Conservation (phyloP, 768 basidiomycete species). For the Antrodiella citrinella region DNA sequence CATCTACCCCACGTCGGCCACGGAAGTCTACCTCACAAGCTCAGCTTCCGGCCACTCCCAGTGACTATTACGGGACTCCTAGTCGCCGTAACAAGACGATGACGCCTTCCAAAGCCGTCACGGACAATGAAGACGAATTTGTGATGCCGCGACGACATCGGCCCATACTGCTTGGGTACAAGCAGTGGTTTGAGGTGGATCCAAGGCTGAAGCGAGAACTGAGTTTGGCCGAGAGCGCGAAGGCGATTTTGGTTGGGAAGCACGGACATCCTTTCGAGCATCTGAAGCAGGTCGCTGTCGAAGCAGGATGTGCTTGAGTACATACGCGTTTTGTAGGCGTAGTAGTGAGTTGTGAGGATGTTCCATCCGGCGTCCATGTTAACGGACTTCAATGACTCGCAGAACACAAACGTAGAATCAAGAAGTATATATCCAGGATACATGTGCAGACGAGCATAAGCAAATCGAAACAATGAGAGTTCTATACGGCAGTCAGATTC, state of each 20-base stretch:
- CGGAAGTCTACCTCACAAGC: constrained; percentile 1
- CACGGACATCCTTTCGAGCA: background rate
- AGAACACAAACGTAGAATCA: too few relatives aligned
- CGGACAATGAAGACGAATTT: constrained; percentile 11
- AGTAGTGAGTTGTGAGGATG: too few relatives aligned
- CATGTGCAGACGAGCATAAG: too few relatives aligned
- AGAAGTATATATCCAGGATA: too few relatives aligned
- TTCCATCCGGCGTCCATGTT: too few relatives aligned
- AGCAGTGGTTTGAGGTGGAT: constrained; percentile 20
- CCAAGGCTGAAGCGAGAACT: constrained; percentile 13
- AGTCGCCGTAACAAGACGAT: background rate
- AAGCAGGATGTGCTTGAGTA: too few relatives aligned
- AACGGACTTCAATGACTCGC: too few relatives aligned
- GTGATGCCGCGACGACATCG: constrained; percentile 12
- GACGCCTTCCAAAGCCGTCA: background rate
- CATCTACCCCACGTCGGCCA: constrained; percentile 8
- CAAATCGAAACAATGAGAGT: too few relatives aligned
- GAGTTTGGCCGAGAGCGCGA: constrained; percentile 10
- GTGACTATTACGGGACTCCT: constrained; percentile 2
- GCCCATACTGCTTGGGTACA: constrained; percentile 17
- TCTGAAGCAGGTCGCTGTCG: background rate
- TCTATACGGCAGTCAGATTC: too few relatives aligned
- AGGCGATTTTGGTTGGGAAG: constrained; percentile 1
- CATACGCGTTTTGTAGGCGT: too few relatives aligned
- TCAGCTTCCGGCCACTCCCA: background rate